phyloP scores from a whole-genome alignment of 2,329 filamentous ascomycete species.

The Colletotrichum sp. region DNA sequence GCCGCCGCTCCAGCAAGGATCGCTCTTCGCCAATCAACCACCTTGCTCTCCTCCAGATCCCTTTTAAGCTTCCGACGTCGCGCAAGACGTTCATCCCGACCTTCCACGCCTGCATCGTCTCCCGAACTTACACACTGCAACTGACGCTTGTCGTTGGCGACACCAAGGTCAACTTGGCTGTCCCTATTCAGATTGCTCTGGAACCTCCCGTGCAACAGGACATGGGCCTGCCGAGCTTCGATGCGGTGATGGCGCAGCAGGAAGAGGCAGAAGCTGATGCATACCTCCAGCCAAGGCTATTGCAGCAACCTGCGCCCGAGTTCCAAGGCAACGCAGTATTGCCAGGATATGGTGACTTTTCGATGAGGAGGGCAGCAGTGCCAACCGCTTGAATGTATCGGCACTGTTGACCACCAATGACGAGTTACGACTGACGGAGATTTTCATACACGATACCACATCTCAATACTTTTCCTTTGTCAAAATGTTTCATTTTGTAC shows the following conservation, averaged over 20 bases:
- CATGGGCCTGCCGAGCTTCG: conserved; percentile 53
- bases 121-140: conserved; percentile 59
- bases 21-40: conserved; percentile 40
- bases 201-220: conserved; percentile 32
- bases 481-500: neutral
- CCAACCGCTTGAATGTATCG: neutral
- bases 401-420: neutral
- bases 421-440: conserved; percentile 3
- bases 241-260: conserved; percentile 45
- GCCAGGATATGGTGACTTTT: conserved; percentile 42
- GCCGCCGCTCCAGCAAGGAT: conserved; percentile 7
- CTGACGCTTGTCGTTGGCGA: conserved; percentile 47
- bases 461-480: neutral
- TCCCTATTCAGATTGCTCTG: conserved; percentile 59
- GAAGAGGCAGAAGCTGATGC: conserved; percentile 50
- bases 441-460: neutral
- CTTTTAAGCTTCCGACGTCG: conserved; percentile 50
- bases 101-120: conserved; percentile 63
- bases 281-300: conserved; percentile 44
- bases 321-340: conserved; percentile 38
- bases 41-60: conserved; percentile 48
- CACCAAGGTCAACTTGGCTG: conserved; percentile 45
- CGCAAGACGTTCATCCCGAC: conserved; percentile 59
- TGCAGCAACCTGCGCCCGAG: conserved; percentile 36
- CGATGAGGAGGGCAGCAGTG: neutral